These are phyloP conservation scores for Pyrus communis DNA, from an alignment of 306 rosid species.

Conservation along the genomic window DNA sequence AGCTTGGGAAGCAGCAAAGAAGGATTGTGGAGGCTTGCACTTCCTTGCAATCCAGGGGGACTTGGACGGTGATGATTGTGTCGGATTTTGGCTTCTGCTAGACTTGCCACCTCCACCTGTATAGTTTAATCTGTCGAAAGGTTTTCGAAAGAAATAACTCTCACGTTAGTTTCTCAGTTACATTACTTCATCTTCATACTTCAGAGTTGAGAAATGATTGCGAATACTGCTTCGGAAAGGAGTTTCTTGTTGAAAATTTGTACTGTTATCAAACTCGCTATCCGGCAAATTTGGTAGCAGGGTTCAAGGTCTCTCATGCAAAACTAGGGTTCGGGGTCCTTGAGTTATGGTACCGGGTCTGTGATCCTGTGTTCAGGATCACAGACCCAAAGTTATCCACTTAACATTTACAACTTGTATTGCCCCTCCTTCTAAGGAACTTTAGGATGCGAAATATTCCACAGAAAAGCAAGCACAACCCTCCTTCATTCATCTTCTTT, in stretches of 20 bases:
- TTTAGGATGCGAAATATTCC: no score
- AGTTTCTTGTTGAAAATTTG: neutral
- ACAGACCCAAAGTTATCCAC: neutral
- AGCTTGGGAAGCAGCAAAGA: constrained; percentile 97
- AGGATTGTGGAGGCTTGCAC: constrained; percentile 83
- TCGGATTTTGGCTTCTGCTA: constrained; percentile 94
- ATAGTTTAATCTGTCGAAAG: constrained; percentile 7
- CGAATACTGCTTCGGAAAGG: neutral
- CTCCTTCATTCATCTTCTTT: no score
- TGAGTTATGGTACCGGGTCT: neutral
- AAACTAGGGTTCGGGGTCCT: no score
- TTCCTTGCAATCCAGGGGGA: constrained; percentile 92
- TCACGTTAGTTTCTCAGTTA: neutral
- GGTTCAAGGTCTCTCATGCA: no score
- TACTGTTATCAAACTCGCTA: neutral
- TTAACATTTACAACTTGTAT: neutral
- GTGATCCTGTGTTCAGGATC: neutral
- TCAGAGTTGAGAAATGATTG: constrained; percentile 2
- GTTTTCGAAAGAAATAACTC: neutral
- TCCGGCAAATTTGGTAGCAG: no score
- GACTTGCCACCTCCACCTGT: constrained; percentile 94
- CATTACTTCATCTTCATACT: neutral
- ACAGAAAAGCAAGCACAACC: no score
- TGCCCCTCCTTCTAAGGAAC: neutral
- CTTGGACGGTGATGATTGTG: constrained; percentile 74